These are phyloP conservation scores for Lolium perenne DNA, from an alignment of 176 grass and related monocot genomes.

Conservation along the genomic window DNA sequence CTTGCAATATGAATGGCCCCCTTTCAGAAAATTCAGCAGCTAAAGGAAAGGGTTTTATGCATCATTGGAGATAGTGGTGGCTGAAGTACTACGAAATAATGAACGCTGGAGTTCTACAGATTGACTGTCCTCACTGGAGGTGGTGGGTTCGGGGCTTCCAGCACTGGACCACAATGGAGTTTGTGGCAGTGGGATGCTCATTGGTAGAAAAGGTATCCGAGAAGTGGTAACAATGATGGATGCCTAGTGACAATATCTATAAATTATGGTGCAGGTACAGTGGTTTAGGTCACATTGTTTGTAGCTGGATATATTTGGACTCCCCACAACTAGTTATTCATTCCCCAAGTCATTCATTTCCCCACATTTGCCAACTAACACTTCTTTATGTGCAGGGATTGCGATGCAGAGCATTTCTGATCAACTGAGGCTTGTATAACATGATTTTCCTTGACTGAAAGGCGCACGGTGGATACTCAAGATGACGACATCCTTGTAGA, in stretches of 20 bases:
- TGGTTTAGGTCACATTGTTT: neutral
- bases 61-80: conserved; percentile 64
- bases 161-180: neutral
- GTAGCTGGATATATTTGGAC: neutral
- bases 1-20: conserved; percentile 6
- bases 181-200: conserved; percentile 16
- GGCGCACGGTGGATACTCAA: neutral
- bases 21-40: conserved; percentile 70
- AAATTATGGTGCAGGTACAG: conserved; percentile 17
- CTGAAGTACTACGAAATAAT: conserved; percentile 34
- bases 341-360: neutral
- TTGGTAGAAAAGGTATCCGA: neutral
- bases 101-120: neutral
- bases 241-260: neutral
- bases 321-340: neutral
- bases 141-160: conserved; percentile 5
- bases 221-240: neutral
- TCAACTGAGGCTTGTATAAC: neutral
- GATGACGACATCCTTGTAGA: neutral
- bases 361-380: neutral
- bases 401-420: neutral
- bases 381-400: conserved; percentile 25
- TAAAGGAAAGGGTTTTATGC: conserved; percentile 61
- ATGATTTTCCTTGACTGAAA: neutral
- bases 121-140: conserved; percentile 8